Percentiles rank a stretch among this genome's conserved stretches.
These are phyloP conservation scores for Eucalyptus regnans DNA, from an alignment of 345 rosid species.

Conservation along the genomic window DNA sequence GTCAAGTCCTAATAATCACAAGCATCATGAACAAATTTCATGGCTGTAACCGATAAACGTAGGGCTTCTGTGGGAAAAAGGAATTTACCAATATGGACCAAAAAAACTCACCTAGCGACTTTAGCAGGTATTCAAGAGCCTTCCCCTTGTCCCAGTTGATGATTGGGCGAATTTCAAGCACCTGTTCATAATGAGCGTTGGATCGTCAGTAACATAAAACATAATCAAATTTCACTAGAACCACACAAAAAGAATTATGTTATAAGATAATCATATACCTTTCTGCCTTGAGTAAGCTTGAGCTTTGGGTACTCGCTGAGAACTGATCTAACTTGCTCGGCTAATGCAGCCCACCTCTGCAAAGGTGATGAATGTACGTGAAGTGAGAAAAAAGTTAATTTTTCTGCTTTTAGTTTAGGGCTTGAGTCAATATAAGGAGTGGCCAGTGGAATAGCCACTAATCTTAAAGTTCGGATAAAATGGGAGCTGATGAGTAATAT, in stretches of 20 bases:
- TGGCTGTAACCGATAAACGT: neutral
- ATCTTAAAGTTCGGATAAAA: neutral
- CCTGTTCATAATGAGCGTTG: conserved; percentile 10
- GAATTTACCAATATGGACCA: neutral
- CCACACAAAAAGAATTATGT: neutral
- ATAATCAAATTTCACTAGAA: neutral
- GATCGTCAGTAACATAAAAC: neutral
- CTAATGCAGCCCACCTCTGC: conserved; percentile 70
- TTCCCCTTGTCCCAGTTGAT: conserved; percentile 99
- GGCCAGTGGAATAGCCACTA: neutral
- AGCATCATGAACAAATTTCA: neutral
- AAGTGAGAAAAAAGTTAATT: neutral
- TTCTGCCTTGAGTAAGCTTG: conserved; percentile 66
- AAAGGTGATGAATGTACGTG: neutral
- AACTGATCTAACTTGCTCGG: conserved; percentile 50
- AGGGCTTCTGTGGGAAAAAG: neutral
- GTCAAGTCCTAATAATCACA: neutral
- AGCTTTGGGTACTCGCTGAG: conserved; percentile 60
- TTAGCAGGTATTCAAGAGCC: conserved; percentile 78
- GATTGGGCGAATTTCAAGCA: conserved; percentile 80
- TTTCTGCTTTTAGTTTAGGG: neutral
- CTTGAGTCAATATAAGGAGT: neutral
- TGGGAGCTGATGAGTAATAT: neutral
- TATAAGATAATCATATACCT: conserved; percentile 24
- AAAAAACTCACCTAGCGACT: conserved; percentile 47